Conservation (phyloP, 2,329 filamentous ascomycete species). For the Coniochaeta sp. region DNA sequence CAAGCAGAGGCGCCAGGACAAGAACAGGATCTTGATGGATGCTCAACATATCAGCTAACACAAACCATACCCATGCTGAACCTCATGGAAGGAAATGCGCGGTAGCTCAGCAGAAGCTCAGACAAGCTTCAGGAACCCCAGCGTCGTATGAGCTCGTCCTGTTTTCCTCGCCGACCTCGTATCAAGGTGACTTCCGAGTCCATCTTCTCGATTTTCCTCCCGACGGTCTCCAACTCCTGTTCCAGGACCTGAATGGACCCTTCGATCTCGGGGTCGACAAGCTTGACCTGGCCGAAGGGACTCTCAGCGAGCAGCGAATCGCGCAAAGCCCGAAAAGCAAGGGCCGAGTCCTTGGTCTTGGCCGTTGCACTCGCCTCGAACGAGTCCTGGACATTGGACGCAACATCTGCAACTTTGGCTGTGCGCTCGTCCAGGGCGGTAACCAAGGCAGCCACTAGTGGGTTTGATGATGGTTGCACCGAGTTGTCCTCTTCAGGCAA, state of each 20-base stretch:
- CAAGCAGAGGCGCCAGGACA: too few relatives aligned
- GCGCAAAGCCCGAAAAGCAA: slow-evolving; percentile 40
- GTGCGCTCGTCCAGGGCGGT: slow-evolving; percentile 31
- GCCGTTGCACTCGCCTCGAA: slow-evolving; percentile 37
- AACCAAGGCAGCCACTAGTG: slow-evolving; percentile 15
- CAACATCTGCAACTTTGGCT: slow-evolving; percentile 35
- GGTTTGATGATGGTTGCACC: not conserved
- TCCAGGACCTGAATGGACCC: slow-evolving; percentile 38
- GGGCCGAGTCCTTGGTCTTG: slow-evolving; percentile 38
- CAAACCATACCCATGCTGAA: too few relatives aligned
- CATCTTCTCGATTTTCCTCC: slow-evolving; percentile 28
- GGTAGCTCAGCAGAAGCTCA: not conserved
- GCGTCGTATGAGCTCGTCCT: slow-evolving; percentile 39
- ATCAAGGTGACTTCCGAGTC: slow-evolving; percentile 27
- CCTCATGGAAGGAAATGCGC: too few relatives aligned
- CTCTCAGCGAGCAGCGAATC: slow-evolving; percentile 49
- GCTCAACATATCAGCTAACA: too few relatives aligned
- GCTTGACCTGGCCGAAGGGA: slow-evolving; percentile 36
- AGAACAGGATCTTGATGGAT: too few relatives aligned
- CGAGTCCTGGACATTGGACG: slow-evolving; percentile 37
- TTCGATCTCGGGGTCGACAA: slow-evolving; percentile 48
- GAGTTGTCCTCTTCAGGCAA: slow-evolving; percentile 7
- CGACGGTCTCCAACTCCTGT: slow-evolving; percentile 35
- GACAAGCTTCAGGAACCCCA: slow-evolving; percentile 23
- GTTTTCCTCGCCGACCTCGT: slow-evolving; percentile 34